Evolutionary conservation across 495 filamentous ascomycete species (phyloP), one percentile per base, ranked within the genome.

Genomic region (Apiosordaria backusii): DNA sequence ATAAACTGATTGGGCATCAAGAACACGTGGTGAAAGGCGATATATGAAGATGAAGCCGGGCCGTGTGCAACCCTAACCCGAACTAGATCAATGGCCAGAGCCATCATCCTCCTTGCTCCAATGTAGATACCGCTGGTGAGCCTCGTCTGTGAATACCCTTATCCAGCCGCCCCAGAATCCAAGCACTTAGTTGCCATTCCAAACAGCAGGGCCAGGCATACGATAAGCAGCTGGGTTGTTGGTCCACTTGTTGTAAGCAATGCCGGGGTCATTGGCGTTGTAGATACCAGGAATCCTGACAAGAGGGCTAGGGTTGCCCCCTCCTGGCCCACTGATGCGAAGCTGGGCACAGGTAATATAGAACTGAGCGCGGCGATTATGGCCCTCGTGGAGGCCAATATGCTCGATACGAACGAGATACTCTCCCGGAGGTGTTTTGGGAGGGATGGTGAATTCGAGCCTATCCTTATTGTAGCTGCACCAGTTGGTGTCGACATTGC

Each of bases 351-450:
- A 87, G 16, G 77, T 74, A 64, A 84, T 76, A 65, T 85, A 82
- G 66, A 83, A 78, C 68, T 84, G 78, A 18, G 82, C 75, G 21
- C 74, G 74, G 19, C 74, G 74, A 62, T 65, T 63, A 69, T 73
- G 72, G 54, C 72, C 72, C 70, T 78, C 77, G 69, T 85, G 83
- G 64, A 85, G 73, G n/a, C 78, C 85, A 62, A 86, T 83, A 64
- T 85, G 83, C 69, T 87, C 84, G 45, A 80, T 76, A 10, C 85
- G 79, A 62, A 86, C 72, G 52, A 87, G 80, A 69, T 87, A 87
- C 67, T 86, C 81, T 57, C 85, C 85, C 5, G 74, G 73, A 18
- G 81, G 80, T 9, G 79, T 76, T 61, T 72, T 74, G 52, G 63
- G 72, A 2, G 85, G 84, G 66, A 87, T 80, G 50, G 77, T 78